phyloP scores from a whole-genome alignment of 768 basidiomycete species.

The Termitomyces sp. region DNA sequence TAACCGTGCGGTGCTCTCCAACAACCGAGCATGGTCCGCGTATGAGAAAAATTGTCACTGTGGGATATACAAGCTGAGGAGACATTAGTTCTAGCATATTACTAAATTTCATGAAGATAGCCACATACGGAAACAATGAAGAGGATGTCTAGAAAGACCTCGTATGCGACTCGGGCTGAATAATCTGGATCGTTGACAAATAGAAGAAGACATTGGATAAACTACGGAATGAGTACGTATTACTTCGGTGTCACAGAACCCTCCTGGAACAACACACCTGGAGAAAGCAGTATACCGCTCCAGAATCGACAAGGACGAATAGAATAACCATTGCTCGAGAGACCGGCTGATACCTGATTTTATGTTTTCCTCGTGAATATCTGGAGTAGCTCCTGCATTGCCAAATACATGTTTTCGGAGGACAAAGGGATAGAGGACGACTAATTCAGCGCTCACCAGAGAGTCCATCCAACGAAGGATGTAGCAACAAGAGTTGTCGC shows the following conservation, averaged over 20 bases:
- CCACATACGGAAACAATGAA: not conserved
- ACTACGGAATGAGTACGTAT: not conserved
- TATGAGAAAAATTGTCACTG: too few relatives aligned
- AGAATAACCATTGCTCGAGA: not conserved
- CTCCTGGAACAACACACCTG: not conserved
- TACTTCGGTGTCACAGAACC: too few relatives aligned
- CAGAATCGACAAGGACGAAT: not conserved
- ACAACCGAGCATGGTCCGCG: not conserved
- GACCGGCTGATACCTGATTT: not conserved
- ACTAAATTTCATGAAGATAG: not conserved
- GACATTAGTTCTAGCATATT: not conserved
- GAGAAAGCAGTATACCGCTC: not conserved
- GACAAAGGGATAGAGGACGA: not conserved
- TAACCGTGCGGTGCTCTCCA: not conserved
- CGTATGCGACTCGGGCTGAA: not conserved
- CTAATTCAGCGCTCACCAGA: not conserved
- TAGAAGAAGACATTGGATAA: not conserved
- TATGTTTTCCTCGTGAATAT: not conserved
- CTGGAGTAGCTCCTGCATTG: not conserved
- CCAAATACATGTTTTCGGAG: not conserved
- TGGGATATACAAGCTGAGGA: not conserved
- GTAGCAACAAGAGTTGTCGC: not conserved
- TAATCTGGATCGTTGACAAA: not conserved
- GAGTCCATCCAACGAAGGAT: not conserved
- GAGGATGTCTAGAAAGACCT: not conserved